Evolutionary conservation across 768 basidiomycete species (phyloP).

Genomic region (Tephrocybe sp.): DNA sequence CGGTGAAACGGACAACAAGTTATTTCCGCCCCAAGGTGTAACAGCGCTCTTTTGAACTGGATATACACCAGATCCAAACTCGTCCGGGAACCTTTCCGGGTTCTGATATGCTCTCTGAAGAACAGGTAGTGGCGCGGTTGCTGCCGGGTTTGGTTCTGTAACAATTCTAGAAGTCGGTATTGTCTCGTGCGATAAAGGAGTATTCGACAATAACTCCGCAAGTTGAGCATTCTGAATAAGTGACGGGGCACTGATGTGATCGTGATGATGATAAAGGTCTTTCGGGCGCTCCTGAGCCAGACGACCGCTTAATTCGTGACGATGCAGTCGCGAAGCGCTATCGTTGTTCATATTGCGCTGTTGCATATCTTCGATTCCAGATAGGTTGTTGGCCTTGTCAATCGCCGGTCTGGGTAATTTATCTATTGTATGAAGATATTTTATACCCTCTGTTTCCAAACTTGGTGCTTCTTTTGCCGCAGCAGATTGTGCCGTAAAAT

Average conservation of each 20-base stretch:
- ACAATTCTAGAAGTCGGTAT: not conserved
- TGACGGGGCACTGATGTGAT: conserved; percentile 9
- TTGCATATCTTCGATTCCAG: not conserved
- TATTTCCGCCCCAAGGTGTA: too few species aligned
- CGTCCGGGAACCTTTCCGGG: too few species aligned
- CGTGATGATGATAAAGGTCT: not conserved
- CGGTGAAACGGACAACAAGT: too few species aligned
- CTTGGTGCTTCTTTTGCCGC: not conserved
- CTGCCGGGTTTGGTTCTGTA: not conserved
- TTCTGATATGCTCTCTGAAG: too few species aligned
- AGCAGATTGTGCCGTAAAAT: not conserved
- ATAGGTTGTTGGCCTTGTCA: too few species aligned
- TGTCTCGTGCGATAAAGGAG: not conserved
- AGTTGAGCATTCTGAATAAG: conserved; percentile 30
- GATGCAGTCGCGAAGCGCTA: not conserved
- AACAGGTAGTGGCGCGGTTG: too few species aligned
- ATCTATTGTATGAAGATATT: too few species aligned
- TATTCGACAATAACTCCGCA: conserved; percentile 32
- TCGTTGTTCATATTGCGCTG: not conserved
- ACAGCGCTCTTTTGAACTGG: too few species aligned
- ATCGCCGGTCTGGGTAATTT: too few species aligned
- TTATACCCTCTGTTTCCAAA: not conserved
- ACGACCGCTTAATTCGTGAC: not conserved
- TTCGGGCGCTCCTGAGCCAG: not conserved
- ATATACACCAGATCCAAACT: too few species aligned